phyloP scores from a whole-genome alignment of 345 rosid species.

The Citrus inodora region DNA sequence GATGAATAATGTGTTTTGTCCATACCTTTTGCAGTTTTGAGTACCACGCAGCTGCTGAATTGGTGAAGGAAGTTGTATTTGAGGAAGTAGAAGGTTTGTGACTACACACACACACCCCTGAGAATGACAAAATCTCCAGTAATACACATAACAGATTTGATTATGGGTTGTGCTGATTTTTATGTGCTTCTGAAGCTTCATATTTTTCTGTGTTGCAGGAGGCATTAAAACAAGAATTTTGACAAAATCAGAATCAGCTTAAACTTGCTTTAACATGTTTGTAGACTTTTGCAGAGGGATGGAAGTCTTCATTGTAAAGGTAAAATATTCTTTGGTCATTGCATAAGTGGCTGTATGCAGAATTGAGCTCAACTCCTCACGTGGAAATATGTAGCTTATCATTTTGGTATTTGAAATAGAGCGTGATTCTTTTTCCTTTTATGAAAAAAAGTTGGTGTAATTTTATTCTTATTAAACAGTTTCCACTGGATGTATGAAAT shows the following conservation, averaged over 20 bases:
- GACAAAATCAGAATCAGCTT: slow-evolving; percentile 40
- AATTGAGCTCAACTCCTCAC: slow-evolving; percentile 1
- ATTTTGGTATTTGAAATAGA: slow-evolving; percentile 2
- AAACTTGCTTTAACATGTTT: slow-evolving; percentile 14
- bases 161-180: not conserved
- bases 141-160: not conserved
- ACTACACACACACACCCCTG: not conserved
- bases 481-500: slow-evolving; percentile 12
- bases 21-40: slow-evolving; percentile 53
- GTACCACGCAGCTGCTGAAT: slow-evolving; percentile 72
- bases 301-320: slow-evolving; percentile 16
- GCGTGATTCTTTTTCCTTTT: not conserved
- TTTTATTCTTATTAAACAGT: slow-evolving; percentile 2
- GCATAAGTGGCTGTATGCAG: not conserved
- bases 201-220: slow-evolving; percentile 38
- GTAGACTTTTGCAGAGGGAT: slow-evolving; percentile 18
- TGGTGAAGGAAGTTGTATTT: slow-evolving; percentile 76
- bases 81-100: slow-evolving; percentile 75
- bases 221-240: slow-evolving; percentile 70
- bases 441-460: not conserved
- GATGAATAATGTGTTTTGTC: not conserved
- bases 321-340: slow-evolving; percentile 20
- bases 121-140: not conserved
- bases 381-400: not conserved
- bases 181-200: slow-evolving; percentile 19